Evolutionary conservation across 148 eudicot species (phyloP).

Genomic region (Heliosperma pusillum): DNA sequence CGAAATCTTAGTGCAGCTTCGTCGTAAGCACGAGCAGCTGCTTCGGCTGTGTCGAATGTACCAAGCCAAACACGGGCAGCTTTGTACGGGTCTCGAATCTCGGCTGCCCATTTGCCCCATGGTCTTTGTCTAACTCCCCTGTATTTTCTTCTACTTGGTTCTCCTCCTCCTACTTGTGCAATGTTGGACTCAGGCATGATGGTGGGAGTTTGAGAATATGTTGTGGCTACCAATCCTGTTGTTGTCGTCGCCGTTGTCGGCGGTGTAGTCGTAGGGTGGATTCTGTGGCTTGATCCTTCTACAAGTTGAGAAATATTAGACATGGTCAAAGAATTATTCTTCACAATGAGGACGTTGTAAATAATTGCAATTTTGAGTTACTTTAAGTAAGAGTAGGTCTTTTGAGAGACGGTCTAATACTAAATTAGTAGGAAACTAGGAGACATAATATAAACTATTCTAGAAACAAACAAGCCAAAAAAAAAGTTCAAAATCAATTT

Average conservation of each 20-base stretch:
- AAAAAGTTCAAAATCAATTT: too few relatives aligned
- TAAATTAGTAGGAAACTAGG: too few relatives aligned
- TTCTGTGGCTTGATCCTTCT: conserved; percentile 29
- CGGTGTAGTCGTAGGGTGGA: conserved; percentile 19
- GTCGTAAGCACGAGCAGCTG: conserved; percentile 76
- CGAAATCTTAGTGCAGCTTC: conserved; percentile 63
- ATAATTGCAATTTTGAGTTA: too few relatives aligned
- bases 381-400: too few relatives aligned
- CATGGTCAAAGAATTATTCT: not conserved
- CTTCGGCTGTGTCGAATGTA: conserved; percentile 73
- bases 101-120: conserved; percentile 97
- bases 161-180: conserved; percentile 6
- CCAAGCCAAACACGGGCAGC: conserved; percentile 87
- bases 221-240: conserved; percentile 4
- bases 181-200: conserved; percentile 7
- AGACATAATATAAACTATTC: too few relatives aligned
- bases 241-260: conserved; percentile 18
- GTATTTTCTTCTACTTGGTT: conserved; percentile 48
- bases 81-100: conserved; percentile 68
- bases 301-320: conserved; percentile 8
- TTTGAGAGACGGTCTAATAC: too few relatives aligned
- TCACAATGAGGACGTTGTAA: too few relatives aligned
- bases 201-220: conserved; percentile 23
- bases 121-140: conserved; percentile 85
- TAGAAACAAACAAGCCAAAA: too few relatives aligned